Evolutionary conservation across 495 filamentous ascomycete species (phyloP), one percentile per base, ranked within the genome.

Genomic region (Parachaetomium inaequale): DNA sequence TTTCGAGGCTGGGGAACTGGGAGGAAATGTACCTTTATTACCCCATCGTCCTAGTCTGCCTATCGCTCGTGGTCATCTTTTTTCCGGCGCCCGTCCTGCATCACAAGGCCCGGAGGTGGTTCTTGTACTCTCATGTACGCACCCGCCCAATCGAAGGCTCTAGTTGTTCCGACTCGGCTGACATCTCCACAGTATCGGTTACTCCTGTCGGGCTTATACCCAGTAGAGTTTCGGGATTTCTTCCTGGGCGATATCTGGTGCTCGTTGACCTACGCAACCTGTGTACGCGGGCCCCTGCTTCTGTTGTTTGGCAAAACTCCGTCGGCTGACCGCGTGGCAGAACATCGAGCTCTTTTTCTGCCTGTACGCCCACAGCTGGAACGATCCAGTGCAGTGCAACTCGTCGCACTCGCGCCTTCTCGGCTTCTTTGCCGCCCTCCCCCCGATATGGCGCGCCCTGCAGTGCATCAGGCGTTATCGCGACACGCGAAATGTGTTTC

Each of bases 181-280:
- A 51, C 19, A 38, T 2, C 19, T 7, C 17, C 59, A 40, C 81
- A 96, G 91, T 95, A 87, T 79, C 88, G 94, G 62, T 76, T 98
- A 28, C 76, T 95, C 50, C 80, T 91, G 23, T 89, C 94, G 19
- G 94, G 94, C 15, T 67, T 94, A 12, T 96, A 92, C 72, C 92
- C 89, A 11, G 94, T 98, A 21, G 94, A 97, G 71, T 98, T 98
- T 70, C 85, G 92, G 61, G 94, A 98, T 72, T 98, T 98, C 77
- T 98, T 96, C 73, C 81, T 98, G 0, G 94, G 94, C 17, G 94
- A 98, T 70, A 97, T 98, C 82, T 96, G 91, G 70, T 98, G 94
- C 71, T 98, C 94, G 6, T 83, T 92, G 55, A 94, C 92, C 8
- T 98, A 98, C 74, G 81, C 87, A 31, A 88, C 91, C 70, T 87